Evolutionary conservation across 2,329 filamentous ascomycete genomes (phyloP).

Genomic region (Neofusicoccum kwambonambiense): DNA sequence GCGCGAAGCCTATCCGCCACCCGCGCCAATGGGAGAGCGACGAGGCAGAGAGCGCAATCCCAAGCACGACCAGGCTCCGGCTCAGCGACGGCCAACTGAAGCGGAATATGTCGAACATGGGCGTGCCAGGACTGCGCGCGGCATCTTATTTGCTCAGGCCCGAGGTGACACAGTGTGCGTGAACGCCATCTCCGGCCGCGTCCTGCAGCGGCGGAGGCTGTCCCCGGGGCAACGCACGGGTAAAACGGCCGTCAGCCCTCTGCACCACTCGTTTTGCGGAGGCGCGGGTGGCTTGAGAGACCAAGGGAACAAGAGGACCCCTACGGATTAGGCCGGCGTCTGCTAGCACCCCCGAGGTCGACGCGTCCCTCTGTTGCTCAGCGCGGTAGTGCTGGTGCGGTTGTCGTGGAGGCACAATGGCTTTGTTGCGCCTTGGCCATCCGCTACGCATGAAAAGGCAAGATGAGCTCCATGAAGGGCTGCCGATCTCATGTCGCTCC

Average conservation of each 20-base stretch:
- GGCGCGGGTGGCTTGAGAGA: not conserved
- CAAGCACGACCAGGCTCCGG: not conserved
- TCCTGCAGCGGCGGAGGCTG: not conserved
- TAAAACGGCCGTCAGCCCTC: not conserved
- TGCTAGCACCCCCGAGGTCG: not conserved
- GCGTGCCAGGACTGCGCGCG: not conserved
- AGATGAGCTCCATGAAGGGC: conserved; percentile 13
- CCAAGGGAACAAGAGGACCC: not conserved
- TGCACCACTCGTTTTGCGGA: not conserved
- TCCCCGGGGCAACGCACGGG: conserved; percentile 10
- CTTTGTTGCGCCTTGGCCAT: conserved; percentile 1
- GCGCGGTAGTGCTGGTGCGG: too few species aligned
- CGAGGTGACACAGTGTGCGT: not conserved
- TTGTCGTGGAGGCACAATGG: not conserved
- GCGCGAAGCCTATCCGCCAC: not conserved
- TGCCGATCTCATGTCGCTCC: conserved; percentile 7
- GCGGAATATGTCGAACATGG: not conserved
- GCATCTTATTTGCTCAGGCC: conserved; percentile 7
- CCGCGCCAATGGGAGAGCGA: conserved; percentile 3
- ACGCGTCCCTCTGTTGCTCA: not conserved
- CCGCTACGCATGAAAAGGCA: conserved; percentile 15
- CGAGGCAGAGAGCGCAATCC: not conserved
- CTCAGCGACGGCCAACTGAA: conserved; percentile 3
- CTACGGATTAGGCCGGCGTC: not conserved
- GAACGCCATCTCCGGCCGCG: not conserved